Percentiles rank a stretch among this genome's conserved stretches.
Conservation (phyloP, 306 rosid species). For the Comarum palustre region DNA sequence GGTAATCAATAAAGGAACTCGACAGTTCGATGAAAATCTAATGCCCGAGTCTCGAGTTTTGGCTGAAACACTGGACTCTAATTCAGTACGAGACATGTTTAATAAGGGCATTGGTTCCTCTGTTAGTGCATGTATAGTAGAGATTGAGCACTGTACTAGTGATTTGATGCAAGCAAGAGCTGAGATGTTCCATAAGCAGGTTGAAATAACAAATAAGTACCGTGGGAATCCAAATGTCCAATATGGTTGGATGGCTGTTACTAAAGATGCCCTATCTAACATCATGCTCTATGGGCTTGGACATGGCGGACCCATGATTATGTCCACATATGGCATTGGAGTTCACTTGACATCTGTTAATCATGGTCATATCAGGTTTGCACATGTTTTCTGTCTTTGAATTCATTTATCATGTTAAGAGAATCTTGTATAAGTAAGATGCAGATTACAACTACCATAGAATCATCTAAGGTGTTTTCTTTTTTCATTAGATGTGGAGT, state of each 20-base stretch:
- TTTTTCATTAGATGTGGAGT: not conserved
- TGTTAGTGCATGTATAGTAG: slow-evolving; percentile 12
- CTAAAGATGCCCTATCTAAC: slow-evolving; percentile 13
- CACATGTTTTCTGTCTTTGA: not conserved
- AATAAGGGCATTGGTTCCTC: slow-evolving; percentile 6
- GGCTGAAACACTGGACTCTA: slow-evolving; percentile 13
- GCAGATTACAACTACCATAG: not conserved
- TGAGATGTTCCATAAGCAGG: slow-evolving; percentile 31
- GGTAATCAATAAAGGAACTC: slow-evolving; percentile 9
- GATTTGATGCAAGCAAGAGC: slow-evolving; percentile 14
- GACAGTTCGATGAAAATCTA: not conserved
- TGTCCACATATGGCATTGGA: slow-evolving; percentile 29
- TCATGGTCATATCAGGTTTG: slow-evolving; percentile 26
- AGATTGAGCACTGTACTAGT: slow-evolving; percentile 22
- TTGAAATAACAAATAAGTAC: slow-evolving; percentile 20
- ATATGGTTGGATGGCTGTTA: slow-evolving; percentile 28
- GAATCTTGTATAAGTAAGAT: not conserved
- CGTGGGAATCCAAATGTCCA: slow-evolving; percentile 33
- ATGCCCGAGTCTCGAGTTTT: slow-evolving; percentile 6
- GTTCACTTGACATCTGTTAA: slow-evolving; percentile 31
- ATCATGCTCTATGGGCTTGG: slow-evolving; percentile 23
- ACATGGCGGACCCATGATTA: slow-evolving; percentile 2
- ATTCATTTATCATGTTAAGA: not conserved
- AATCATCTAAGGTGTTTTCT: not conserved
- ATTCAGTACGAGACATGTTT: slow-evolving; percentile 19